Base-by-base conservation (phyloP, 2,329 filamentous ascomycete species). In the Neonectria neomacrospora region DNA sequence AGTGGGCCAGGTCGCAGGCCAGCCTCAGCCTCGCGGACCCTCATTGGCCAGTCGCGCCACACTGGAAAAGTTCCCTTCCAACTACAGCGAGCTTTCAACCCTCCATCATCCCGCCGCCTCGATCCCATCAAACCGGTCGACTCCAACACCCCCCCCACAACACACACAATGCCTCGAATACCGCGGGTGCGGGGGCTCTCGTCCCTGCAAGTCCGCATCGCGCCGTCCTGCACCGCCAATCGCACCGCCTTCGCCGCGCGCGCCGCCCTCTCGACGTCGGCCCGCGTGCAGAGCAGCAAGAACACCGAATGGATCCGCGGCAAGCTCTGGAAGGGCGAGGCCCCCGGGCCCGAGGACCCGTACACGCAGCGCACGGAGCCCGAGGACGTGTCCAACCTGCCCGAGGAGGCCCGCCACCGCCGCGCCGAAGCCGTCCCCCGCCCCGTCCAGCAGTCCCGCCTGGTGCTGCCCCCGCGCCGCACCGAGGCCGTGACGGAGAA, bases 161-260 rank as follows among this genome's bases (percentile, higher is more conserved):
- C 52, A 6, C 45, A 48, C 65, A 75, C 65, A 68, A 83, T 84
- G 80, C 74, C 80, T 62, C 79, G 81, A 75, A 76, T 82, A 80
- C 71, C 79, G 61, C 74, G 77, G 66, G 68, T 77, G 66, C 73
- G 75, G 71, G 74, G 76, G 39, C 72, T 81, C 5, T 71, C 71
- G 66, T 74, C 70, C 65, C 68, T 79, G 57, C 73, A 68, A 59
- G 65, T 73, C 59, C 65, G 73, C 22, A 58, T 65, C 34, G 63
- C 68, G 56, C 69, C 68, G 22, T 68, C 67, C 41, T 67, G 71
- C 54, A 55, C 57, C 48, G 57, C 74, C 34, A 63, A 71, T 52
- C 70, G 76, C 58, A 48, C 72, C 22, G 54, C 74, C 44, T 76
- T 77, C 48, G 54, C 67, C 64, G 67, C 66, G 63, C 65, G 69